phyloP scores from a whole-genome alignment of 768 basidiomycete genomes.

The Suillus ampliporus region DNA sequence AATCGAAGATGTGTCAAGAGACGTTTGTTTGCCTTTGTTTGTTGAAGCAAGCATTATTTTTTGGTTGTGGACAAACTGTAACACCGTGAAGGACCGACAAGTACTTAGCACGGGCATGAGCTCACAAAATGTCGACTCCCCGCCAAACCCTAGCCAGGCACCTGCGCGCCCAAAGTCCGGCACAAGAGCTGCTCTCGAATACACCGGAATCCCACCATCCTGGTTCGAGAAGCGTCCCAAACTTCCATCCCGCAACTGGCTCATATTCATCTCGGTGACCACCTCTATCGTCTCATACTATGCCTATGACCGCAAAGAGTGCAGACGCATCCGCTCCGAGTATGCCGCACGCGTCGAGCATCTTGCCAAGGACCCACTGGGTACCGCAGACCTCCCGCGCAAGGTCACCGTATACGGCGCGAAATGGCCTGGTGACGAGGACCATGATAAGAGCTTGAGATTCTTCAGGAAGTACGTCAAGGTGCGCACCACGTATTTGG shows the following conservation, averaged over 20 bases:
- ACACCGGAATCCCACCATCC: slow-evolving; percentile 71
- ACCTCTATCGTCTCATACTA: slow-evolving; percentile 74
- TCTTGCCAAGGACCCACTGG: slow-evolving; percentile 71
- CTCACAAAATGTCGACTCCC: slow-evolving; percentile 10
- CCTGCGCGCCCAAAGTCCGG: slow-evolving; percentile 50
- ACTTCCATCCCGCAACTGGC: slow-evolving; percentile 92
- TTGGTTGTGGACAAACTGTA: slow-evolving; percentile 27
- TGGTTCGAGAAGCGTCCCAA: slow-evolving; percentile 87
- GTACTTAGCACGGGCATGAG: slow-evolving; percentile 13
- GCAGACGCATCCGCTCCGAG: slow-evolving; percentile 73
- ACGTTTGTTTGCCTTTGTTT: slow-evolving; percentile 28
- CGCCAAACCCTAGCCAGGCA: slow-evolving; percentile 1
- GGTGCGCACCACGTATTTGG: slow-evolving; percentile 54
- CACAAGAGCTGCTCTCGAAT: slow-evolving; percentile 63
- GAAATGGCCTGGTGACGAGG: slow-evolving; percentile 96
- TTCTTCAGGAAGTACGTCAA: slow-evolving; percentile 98
- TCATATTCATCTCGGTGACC: slow-evolving; percentile 86
- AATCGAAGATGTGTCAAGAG: background rate
- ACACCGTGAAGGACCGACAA: background rate
- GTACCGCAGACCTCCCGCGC: slow-evolving; percentile 68
- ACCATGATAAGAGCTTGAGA: slow-evolving; percentile 79
- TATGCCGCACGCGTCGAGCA: slow-evolving; percentile 83
- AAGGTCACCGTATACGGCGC: slow-evolving; percentile 86
- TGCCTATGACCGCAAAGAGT: slow-evolving; percentile 86
- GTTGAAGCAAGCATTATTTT: slow-evolving; percentile 27